These are phyloP conservation scores for Lentinula detonsa DNA, from an alignment of 768 basidiomycete species.

Conservation along the genomic window DNA sequence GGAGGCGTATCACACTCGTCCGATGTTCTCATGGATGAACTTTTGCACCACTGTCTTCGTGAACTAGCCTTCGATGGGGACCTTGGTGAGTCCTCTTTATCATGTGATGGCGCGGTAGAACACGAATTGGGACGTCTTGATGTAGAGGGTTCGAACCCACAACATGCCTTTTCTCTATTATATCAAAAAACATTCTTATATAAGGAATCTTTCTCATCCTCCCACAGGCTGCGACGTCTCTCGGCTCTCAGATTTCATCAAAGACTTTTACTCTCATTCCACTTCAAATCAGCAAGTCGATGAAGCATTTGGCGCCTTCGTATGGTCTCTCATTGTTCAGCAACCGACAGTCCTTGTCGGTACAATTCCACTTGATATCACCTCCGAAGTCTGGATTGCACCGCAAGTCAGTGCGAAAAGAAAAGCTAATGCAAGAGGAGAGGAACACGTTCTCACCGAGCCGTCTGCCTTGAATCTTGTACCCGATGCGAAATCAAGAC, in stretches of 20 bases:
- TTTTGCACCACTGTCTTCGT: constrained; percentile 76
- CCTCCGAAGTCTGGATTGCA: constrained; percentile 72
- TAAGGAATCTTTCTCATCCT: not conserved
- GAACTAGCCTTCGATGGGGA: constrained; percentile 91
- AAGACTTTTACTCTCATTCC: constrained; percentile 52
- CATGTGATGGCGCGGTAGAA: constrained; percentile 22
- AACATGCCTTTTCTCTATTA: constrained; percentile 9
- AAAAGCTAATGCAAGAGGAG: constrained; percentile 56
- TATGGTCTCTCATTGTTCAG: constrained; percentile 75
- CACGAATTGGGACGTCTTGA: not conserved
- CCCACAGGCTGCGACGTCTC: constrained; percentile 63
- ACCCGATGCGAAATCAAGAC: constrained; percentile 45
- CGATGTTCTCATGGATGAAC: constrained; percentile 61
- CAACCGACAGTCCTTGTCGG: constrained; percentile 78
- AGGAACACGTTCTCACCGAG: constrained; percentile 34
- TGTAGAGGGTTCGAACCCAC: constrained; percentile 41
- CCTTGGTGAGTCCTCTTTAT: constrained; percentile 55
- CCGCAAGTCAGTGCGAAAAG: constrained; percentile 64
- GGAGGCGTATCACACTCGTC: not conserved
- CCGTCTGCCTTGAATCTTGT: constrained; percentile 47
- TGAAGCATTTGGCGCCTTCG: constrained; percentile 69
- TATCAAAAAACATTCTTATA: constrained; percentile 8
- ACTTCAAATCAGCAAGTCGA: constrained; percentile 56
- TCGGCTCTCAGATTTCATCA: constrained; percentile 66
- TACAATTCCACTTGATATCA: constrained; percentile 48